Conservation (phyloP, 345 rosid genomes). For the Bruguiera sexangula region DNA sequence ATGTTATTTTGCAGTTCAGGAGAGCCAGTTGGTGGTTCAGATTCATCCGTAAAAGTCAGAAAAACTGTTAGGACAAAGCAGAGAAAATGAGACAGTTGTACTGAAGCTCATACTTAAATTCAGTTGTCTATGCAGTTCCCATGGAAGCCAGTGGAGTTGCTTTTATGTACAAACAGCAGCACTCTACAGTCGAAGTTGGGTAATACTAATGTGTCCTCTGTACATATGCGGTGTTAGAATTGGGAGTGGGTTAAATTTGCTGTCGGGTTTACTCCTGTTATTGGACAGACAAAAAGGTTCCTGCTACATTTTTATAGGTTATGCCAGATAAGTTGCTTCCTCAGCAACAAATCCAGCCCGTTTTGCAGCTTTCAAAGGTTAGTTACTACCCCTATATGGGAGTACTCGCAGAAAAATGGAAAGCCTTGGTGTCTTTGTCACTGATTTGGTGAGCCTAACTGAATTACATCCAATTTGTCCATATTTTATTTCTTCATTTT, state of each 20-base stretch:
- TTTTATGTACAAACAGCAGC: constrained; percentile 9
- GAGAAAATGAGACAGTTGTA: neutral
- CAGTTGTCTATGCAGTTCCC: constrained; percentile 5
- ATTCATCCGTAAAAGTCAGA: constrained; percentile 26
- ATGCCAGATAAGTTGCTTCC: constrained; percentile 28
- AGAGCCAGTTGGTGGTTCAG: constrained; percentile 48
- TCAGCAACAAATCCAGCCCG: constrained; percentile 14
- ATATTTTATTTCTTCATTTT: too few species aligned
- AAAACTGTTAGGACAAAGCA: constrained; percentile 30
- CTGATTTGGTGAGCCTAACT: too few species aligned
- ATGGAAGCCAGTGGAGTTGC: constrained; percentile 10
- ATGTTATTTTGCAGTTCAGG: constrained; percentile 39
- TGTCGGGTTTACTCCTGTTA: constrained; percentile 4
- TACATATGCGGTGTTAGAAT: constrained; percentile 8
- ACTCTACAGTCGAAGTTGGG: constrained; percentile 12
- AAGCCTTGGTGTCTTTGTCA: neutral
- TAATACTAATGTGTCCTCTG: constrained; percentile 25
- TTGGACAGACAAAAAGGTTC: neutral
- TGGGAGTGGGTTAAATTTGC: constrained; percentile 28
- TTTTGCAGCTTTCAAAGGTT: neutral
- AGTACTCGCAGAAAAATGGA: constrained; percentile 5
- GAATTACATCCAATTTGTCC: too few species aligned
- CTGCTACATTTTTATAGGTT: constrained; percentile 1
- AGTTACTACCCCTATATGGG: neutral
- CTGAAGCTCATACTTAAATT: neutral